Evolutionary conservation across 2,329 filamentous ascomycete species (phyloP).

Genomic region (Nakataea oryzae): DNA sequence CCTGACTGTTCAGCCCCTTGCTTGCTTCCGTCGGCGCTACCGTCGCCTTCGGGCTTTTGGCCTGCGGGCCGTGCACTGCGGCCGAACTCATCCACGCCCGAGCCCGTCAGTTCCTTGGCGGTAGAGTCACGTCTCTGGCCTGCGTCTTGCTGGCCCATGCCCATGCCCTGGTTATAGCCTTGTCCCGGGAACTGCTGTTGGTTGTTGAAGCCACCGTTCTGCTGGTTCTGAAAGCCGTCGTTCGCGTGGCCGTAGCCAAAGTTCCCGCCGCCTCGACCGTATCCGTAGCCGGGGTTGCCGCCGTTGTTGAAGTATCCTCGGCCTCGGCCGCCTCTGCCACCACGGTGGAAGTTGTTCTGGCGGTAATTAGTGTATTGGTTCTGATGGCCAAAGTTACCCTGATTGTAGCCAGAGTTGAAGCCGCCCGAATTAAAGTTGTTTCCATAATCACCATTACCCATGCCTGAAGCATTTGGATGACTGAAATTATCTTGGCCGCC

Average conservation of each 20-base stretch:
- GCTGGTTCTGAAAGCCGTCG: conserved; percentile 16
- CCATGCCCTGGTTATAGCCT: conserved; percentile 1
- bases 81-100: conserved; percentile 19
- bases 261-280: conserved; percentile 42
- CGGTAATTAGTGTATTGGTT: conserved; percentile 72
- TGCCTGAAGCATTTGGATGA: conserved; percentile 73
- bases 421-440: conserved; percentile 56
- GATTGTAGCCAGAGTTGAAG: conserved; percentile 68
- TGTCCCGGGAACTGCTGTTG: conserved; percentile 7
- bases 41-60: conserved; percentile 7
- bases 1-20: not conserved
- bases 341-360: conserved; percentile 39
- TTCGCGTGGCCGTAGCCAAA: conserved; percentile 21
- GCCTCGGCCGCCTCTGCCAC: conserved; percentile 50
- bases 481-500: conserved; percentile 76
- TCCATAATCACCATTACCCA: conserved; percentile 72
- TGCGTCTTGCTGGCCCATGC: not conserved
- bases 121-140: not conserved
- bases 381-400: conserved; percentile 74
- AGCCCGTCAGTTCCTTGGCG: conserved; percentile 2
- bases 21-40: conserved; percentile 4
- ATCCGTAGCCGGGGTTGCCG: conserved; percentile 23
- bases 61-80: conserved; percentile 14
- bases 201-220: conserved; percentile 13
- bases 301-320: conserved; percentile 40